Evolutionary conservation across 805 yeast genomes (phyloP).

Genomic region (Saccharomycopsis microspora): DNA sequence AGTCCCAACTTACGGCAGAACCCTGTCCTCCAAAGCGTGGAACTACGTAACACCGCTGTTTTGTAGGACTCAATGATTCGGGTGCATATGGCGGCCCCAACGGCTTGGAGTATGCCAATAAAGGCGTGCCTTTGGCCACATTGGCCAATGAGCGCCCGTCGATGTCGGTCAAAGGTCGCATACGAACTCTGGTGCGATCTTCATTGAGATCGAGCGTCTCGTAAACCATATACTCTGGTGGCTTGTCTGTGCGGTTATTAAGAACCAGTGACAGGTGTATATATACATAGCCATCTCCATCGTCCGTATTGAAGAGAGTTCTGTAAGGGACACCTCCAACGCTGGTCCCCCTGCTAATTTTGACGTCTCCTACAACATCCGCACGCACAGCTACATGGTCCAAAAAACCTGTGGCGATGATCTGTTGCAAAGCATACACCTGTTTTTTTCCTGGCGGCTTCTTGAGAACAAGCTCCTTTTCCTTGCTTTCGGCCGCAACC

Average conservation of each 20-base stretch:
- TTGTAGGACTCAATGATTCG: conserved; percentile 47
- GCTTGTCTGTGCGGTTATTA: conserved; percentile 47
- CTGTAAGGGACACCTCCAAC: conserved; percentile 55
- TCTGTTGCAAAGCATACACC: conserved; percentile 73
- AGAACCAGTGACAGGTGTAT: conserved; percentile 74
- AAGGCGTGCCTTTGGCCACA: conserved; percentile 59
- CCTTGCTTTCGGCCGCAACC: conserved; percentile 33
- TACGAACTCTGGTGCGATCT: conserved; percentile 39
- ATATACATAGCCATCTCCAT: conserved; percentile 46
- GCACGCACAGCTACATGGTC: conserved; percentile 86
- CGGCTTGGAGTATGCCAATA: conserved; percentile 82
- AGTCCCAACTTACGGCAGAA: conserved; percentile 76
- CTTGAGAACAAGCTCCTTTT: conserved; percentile 35
- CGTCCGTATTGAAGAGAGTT: conserved; percentile 34
- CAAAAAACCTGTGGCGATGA: conserved; percentile 83
- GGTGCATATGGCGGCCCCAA: conserved; percentile 86
- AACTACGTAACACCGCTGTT: conserved; percentile 79
- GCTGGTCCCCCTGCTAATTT: conserved; percentile 43
- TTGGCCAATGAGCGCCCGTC: conserved; percentile 67
- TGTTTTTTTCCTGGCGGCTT: conserved; percentile 61
- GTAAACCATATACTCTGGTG: conserved; percentile 73
- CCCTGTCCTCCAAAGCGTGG: conserved; percentile 89
- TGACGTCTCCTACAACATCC: conserved; percentile 57
- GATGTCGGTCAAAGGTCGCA: conserved; percentile 70
- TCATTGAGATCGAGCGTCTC: conserved; percentile 47